These are phyloP conservation scores for Colletotrichum viniferum DNA, from an alignment of 2,329 filamentous ascomycete species.

Conservation along the genomic window DNA sequence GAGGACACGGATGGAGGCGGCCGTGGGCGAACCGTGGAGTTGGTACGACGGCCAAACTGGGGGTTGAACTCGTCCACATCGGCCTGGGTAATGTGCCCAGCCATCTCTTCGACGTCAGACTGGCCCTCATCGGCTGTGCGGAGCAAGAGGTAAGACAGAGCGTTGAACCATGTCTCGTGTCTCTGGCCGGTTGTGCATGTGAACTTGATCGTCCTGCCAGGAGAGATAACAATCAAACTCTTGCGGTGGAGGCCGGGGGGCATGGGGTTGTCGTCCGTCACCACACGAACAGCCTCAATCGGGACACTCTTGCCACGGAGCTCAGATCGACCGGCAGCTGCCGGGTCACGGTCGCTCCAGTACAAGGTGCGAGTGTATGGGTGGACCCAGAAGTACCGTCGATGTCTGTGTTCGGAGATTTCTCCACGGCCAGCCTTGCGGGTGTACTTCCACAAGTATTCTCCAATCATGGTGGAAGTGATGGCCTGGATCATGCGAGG, in stretches of 20 bases:
- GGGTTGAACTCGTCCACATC: slow-evolving; percentile 86
- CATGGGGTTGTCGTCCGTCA: slow-evolving; percentile 93
- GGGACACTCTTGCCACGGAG: slow-evolving; percentile 85
- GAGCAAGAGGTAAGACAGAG: slow-evolving; percentile 88
- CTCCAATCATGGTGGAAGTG: slow-evolving; percentile 99
- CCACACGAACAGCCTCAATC: slow-evolving; percentile 90
- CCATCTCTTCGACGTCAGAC: slow-evolving; percentile 63
- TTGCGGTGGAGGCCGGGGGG: slow-evolving; percentile 94
- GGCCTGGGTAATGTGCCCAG: slow-evolving; percentile 61
- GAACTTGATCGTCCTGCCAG: slow-evolving; percentile 88
- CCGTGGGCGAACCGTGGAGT: slow-evolving; percentile 46
- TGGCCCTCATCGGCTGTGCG: slow-evolving; percentile 72
- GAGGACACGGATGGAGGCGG: slow-evolving; percentile 75
- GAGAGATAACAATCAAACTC: slow-evolving; percentile 88
- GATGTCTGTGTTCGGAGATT: slow-evolving; percentile 87
- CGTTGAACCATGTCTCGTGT: slow-evolving; percentile 99
- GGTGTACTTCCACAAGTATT: slow-evolving; percentile 99
- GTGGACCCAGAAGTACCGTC: slow-evolving; percentile 98
- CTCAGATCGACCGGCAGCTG: slow-evolving; percentile 76
- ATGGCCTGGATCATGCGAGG: slow-evolving; percentile 99
- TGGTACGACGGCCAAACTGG: slow-evolving; percentile 43
- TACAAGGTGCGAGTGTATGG: slow-evolving; percentile 96
- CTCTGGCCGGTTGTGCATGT: slow-evolving; percentile 92
- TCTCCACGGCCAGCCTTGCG: slow-evolving; percentile 89
- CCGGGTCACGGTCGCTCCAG: slow-evolving; percentile 93